phyloP scores from a whole-genome alignment of 306 rosid species.

The Sindora glabra region DNA sequence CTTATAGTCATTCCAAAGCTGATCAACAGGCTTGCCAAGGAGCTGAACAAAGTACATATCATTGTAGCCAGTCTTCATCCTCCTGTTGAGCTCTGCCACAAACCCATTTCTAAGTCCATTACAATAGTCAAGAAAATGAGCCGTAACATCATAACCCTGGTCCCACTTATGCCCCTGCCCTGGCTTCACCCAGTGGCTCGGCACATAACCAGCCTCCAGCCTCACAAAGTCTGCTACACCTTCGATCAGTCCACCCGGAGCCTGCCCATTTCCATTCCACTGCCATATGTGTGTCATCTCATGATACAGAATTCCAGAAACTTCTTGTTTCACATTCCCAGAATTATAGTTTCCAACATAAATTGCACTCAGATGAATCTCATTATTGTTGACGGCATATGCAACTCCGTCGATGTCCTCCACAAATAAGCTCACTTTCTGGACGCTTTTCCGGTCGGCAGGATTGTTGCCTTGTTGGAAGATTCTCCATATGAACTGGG shows the following conservation, averaged over 20 bases:
- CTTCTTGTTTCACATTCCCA: slow-evolving; percentile 6
- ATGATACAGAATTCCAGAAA: slow-evolving; percentile 22
- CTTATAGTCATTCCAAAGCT: slow-evolving; percentile 35
- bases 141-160: slow-evolving; percentile 33
- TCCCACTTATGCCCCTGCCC: slow-evolving; percentile 28
- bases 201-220: slow-evolving; percentile 24
- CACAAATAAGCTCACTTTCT: slow-evolving; percentile 11
- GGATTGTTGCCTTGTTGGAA: slow-evolving; percentile 7
- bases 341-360: not conserved
- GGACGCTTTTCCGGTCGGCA: slow-evolving; percentile 5
- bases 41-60: slow-evolving; percentile 22
- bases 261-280: not conserved
- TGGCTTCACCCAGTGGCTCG: slow-evolving; percentile 23
- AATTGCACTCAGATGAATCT: not conserved
- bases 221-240: slow-evolving; percentile 40
- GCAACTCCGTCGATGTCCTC: slow-evolving; percentile 22
- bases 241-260: slow-evolving; percentile 1
- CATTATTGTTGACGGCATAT: not conserved
- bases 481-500: slow-evolving; percentile 22
- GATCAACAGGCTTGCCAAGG: slow-evolving; percentile 22
- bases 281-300: slow-evolving; percentile 30
- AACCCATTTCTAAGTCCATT: not conserved
- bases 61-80: slow-evolving; percentile 19
- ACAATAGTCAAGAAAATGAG: slow-evolving; percentile 18
- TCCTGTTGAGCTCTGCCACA: slow-evolving; percentile 37